Evolutionary conservation across 352 stramenopile genomes (phyloP).

Genomic region (Pythium graminicola): DNA sequence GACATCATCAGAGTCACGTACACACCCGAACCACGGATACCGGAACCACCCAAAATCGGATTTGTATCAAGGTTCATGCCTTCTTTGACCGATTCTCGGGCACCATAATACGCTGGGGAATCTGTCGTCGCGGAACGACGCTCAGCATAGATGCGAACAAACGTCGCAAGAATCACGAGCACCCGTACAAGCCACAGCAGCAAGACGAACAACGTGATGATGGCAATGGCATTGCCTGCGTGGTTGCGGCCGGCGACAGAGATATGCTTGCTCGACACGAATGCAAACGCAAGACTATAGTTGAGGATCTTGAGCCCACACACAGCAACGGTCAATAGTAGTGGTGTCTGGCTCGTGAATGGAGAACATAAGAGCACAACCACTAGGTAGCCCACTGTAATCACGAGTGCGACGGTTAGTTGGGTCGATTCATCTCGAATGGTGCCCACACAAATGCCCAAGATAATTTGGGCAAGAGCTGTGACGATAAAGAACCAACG

Average conservation of each 20-base stretch:
- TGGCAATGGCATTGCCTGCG: slow-evolving; percentile 26
- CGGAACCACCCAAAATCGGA: slow-evolving; percentile 11
- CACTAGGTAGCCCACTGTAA: slow-evolving; percentile 32
- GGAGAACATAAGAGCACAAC: slow-evolving; percentile 27
- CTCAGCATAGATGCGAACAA: slow-evolving; percentile 16
- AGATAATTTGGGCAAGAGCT: slow-evolving; percentile 23
- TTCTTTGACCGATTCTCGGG: slow-evolving; percentile 14
- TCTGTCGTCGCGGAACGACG: neutral
- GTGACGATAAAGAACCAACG: slow-evolving; percentile 40
- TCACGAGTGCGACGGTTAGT: slow-evolving; percentile 25
- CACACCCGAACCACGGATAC: too few species aligned
- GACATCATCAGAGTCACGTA: slow-evolving; percentile 23
- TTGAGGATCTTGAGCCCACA: slow-evolving; percentile 29
- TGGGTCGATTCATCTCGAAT: slow-evolving; percentile 26
- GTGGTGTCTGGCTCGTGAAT: slow-evolving; percentile 21
- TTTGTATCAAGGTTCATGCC: slow-evolving; percentile 12
- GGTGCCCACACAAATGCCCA: slow-evolving; percentile 31
- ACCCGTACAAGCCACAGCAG: slow-evolving; percentile 27
- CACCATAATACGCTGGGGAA: slow-evolving; percentile 2
- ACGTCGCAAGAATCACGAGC: slow-evolving; percentile 27
- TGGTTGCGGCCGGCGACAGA: slow-evolving; percentile 9
- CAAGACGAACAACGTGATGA: slow-evolving; percentile 27
- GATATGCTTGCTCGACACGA: slow-evolving; percentile 23
- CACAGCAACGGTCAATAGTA: slow-evolving; percentile 6
- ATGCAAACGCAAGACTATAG: slow-evolving; percentile 30